Conservation (phyloP, 768 basidiomycete genomes). For the Mycena amicta region DNA sequence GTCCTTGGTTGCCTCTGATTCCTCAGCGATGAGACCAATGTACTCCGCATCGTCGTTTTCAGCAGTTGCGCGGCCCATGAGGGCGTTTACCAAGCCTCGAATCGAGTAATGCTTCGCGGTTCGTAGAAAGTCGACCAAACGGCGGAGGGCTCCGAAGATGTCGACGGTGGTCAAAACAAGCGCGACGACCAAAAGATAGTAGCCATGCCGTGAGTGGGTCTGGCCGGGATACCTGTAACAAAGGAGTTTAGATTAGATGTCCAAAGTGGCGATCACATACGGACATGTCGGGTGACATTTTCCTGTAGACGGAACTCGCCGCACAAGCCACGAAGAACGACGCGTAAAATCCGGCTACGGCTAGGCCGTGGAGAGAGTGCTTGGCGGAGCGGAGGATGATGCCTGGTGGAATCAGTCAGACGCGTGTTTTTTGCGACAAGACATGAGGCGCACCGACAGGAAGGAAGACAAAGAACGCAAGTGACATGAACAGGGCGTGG, state of each 20-base stretch:
- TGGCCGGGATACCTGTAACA: conserved; percentile 52
- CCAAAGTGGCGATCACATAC: conserved; percentile 41
- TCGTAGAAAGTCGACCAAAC: conserved; percentile 51
- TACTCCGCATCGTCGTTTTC: conserved; percentile 49
- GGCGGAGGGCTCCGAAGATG: conserved; percentile 49
- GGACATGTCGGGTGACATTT: conserved; percentile 82
- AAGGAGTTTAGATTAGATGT: conserved; percentile 22
- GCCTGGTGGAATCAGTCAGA: conserved; percentile 42
- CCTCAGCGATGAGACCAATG: conserved; percentile 55
- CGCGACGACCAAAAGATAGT: conserved; percentile 49
- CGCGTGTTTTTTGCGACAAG: not conserved
- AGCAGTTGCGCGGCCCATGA: conserved; percentile 50
- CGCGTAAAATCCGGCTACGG: conserved; percentile 63
- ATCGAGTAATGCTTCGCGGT: conserved; percentile 47
- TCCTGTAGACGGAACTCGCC: conserved; percentile 70
- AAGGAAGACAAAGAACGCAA: conserved; percentile 82
- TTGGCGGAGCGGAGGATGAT: conserved; percentile 80
- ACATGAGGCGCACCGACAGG: conserved; percentile 66
- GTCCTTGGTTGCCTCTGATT: conserved; percentile 56
- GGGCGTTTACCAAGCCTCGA: conserved; percentile 54
- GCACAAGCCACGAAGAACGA: conserved; percentile 66
- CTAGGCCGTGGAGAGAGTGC: conserved; percentile 62
- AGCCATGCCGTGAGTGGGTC: conserved; percentile 16
- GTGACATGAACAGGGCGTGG: conserved; percentile 72
- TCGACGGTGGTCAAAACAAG: conserved; percentile 55